These are phyloP conservation scores for Rhizopogon sp. DNA, from an alignment of 768 basidiomycete species.

Conservation along the genomic window DNA sequence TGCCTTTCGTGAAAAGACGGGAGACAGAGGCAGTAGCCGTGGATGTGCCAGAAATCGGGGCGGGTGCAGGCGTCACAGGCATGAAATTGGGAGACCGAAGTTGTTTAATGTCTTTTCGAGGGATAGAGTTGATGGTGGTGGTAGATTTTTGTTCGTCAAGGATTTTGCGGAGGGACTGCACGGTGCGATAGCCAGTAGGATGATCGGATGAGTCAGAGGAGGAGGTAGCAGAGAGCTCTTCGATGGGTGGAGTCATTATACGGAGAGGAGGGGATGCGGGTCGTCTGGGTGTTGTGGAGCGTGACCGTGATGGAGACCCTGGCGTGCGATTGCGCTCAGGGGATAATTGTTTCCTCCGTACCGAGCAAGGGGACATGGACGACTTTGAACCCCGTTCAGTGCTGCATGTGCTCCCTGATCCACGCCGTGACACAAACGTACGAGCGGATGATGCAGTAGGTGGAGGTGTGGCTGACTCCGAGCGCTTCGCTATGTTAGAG, in stretches of 20 bases:
- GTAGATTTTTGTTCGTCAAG: constrained; percentile 46
- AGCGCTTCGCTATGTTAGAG: constrained; percentile 46
- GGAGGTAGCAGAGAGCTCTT: constrained; percentile 48
- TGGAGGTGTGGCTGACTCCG: constrained; percentile 22
- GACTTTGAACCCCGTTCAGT: constrained; percentile 16
- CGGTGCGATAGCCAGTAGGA: constrained; percentile 51
- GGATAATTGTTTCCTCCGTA: constrained; percentile 6
- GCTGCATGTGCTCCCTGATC: constrained; percentile 27
- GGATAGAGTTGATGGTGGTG: constrained; percentile 14
- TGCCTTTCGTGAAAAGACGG: constrained; percentile 63
- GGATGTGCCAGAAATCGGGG: constrained; percentile 55
- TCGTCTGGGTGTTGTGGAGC: constrained; percentile 28
- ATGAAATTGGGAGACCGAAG: constrained; percentile 22
- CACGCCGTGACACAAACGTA: constrained; percentile 31
- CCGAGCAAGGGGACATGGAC: constrained; percentile 12
- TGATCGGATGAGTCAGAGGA: constrained; percentile 53
- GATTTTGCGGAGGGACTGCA: constrained; percentile 66
- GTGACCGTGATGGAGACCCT: constrained; percentile 13
- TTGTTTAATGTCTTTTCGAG: constrained; percentile 8
- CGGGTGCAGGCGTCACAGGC: constrained; percentile 42
- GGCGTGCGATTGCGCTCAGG: constrained; percentile 10
- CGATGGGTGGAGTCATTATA: constrained; percentile 51
- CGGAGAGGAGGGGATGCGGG: constrained; percentile 22
- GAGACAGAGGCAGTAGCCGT: constrained; percentile 77
- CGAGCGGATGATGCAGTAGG: constrained; percentile 8